Percentiles rank a stretch among this genome's conserved stretches.
These are phyloP conservation scores for Aquilaria agallochum DNA, from an alignment of 441 rosid genomes.

Conservation along the genomic window DNA sequence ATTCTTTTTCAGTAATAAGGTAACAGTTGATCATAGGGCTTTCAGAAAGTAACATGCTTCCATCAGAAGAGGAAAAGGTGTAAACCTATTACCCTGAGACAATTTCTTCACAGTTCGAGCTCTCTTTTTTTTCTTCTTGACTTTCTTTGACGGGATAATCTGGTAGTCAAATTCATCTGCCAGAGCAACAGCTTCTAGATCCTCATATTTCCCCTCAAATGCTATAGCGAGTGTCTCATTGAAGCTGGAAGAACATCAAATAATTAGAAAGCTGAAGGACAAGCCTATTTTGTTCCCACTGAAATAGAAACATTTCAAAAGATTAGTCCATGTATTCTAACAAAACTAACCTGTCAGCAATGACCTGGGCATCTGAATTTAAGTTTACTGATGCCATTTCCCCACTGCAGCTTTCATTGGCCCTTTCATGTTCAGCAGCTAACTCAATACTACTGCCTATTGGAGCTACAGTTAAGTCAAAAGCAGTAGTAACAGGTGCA, in stretches of 20 bases:
- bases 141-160: slow-evolving; percentile 22
- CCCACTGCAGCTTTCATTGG: slow-evolving; percentile 13
- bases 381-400: slow-evolving; percentile 13
- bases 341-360: slow-evolving; percentile 28
- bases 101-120: slow-evolving; percentile 29
- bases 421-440: slow-evolving; percentile 24
- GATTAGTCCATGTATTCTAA: no score
- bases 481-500: slow-evolving; percentile 14
- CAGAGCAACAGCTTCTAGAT: slow-evolving; percentile 20
- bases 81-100: slow-evolving; percentile 39
- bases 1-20: no score
- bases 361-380: slow-evolving; percentile 21
- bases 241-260: slow-evolving; percentile 36
- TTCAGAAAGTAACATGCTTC: neutral
- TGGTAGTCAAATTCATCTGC: slow-evolving; percentile 25
- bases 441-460: slow-evolving; percentile 15
- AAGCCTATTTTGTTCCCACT: neutral
- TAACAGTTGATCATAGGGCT: neutral
- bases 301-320: no score
- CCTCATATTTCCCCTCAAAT: slow-evolving; percentile 18
- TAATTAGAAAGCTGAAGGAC: slow-evolving; percentile 13
- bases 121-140: slow-evolving; percentile 52
- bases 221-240: slow-evolving; percentile 22
- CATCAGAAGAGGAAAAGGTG: slow-evolving; percentile 6
- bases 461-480: slow-evolving; percentile 11